Percentiles rank a stretch among this genome's conserved stretches.
These are phyloP conservation scores for Conticribra guillardii DNA, from an alignment of 108 stramenopile species.

Conservation along the genomic window DNA sequence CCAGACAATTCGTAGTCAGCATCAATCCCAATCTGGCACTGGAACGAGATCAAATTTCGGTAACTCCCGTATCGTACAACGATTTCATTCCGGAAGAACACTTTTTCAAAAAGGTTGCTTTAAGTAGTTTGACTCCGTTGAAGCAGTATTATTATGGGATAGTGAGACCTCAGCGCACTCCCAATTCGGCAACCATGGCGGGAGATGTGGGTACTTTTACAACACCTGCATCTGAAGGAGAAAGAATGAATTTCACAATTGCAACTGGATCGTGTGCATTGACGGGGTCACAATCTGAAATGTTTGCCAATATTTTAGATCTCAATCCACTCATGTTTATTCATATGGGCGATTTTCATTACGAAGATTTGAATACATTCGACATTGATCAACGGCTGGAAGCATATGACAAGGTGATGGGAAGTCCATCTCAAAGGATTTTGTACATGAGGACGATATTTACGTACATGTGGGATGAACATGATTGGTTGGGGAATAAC, in stretches of 20 bases:
- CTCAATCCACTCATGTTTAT: constrained; percentile 53
- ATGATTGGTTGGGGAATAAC: constrained; percentile 65
- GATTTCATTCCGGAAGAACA: constrained; percentile 27
- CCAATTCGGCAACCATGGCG: constrained; percentile 38
- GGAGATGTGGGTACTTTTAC: constrained; percentile 42
- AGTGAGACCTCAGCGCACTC: constrained; percentile 30
- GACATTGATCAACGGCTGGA: constrained; percentile 48
- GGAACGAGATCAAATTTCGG: constrained; percentile 32
- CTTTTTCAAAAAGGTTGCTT: constrained; percentile 14
- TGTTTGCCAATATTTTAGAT: constrained; percentile 44
- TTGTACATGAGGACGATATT: constrained; percentile 51
- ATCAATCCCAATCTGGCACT: constrained; percentile 34
- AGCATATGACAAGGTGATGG: constrained; percentile 58
- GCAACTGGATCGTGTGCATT: constrained; percentile 54
- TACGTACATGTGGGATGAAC: constrained; percentile 69
- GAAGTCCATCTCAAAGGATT: constrained; percentile 41
- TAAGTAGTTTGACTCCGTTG: constrained; percentile 23
- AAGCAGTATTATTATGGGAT: constrained; percentile 48
- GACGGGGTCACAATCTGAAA: constrained; percentile 42
- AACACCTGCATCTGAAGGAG: constrained; percentile 47
- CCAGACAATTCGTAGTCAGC: constrained; percentile 28
- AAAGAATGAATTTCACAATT: constrained; percentile 53
- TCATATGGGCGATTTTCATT: constrained; percentile 66
- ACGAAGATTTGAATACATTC: constrained; percentile 50
- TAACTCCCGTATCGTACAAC: constrained; percentile 34